These are phyloP conservation scores for Gossypium gossypioides DNA, from an alignment of 441 rosid genomes.

Conservation along the genomic window DNA sequence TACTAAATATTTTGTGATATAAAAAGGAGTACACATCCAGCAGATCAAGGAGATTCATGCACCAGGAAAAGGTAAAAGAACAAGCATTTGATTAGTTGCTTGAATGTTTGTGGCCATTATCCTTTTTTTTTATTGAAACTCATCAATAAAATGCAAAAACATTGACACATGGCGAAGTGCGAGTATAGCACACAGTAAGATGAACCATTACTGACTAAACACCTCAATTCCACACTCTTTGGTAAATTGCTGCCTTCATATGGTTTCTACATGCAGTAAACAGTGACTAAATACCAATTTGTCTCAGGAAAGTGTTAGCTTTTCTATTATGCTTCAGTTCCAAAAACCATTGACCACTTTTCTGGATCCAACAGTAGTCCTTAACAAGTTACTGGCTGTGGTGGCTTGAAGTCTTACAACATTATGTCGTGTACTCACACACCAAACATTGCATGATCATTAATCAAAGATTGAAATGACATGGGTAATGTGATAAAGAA, in stretches of 20 bases:
- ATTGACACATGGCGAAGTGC: not conserved
- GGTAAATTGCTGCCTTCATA: not conserved
- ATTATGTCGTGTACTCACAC: not conserved
- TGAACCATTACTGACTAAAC: not conserved
- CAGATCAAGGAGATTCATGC: not conserved
- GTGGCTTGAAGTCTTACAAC: not conserved
- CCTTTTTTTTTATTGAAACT: not conserved
- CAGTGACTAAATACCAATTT: not conserved
- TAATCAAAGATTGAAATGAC: no score
- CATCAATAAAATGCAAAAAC: not conserved
- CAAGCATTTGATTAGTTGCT: not conserved
- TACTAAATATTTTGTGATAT: not conserved
- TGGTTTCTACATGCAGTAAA: not conserved
- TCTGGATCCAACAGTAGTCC: not conserved
- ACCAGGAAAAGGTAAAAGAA: not conserved
- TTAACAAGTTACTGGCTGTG: not conserved
- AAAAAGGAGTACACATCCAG: not conserved
- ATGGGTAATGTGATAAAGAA: no score
- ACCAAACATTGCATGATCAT: no score
- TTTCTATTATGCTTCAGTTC: not conserved
- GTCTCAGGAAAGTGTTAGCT: not conserved
- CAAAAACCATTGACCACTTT: not conserved
- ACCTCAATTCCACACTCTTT: not conserved
- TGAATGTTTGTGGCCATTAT: not conserved
- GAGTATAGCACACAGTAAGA: not conserved